These are phyloP conservation scores for Fusarium tanahbumbuense DNA, from an alignment of 2,329 filamentous ascomycete species.

Conservation along the genomic window DNA sequence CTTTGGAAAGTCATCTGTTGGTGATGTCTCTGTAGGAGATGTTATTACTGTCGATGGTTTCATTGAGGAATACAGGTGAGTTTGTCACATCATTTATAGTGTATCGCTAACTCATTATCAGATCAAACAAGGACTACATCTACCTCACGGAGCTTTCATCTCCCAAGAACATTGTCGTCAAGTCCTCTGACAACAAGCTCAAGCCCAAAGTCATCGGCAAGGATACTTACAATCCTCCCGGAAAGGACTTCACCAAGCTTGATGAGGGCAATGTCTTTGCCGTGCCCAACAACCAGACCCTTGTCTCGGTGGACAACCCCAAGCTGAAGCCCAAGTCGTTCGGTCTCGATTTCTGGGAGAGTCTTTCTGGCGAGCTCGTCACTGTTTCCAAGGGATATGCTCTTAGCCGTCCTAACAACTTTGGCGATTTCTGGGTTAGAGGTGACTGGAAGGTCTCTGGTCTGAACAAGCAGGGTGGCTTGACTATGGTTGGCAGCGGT, in stretches of 20 bases:
- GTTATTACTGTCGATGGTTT: constrained; percentile 69
- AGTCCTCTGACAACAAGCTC: constrained; percentile 66
- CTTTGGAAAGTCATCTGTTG: constrained; percentile 63
- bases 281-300: constrained; percentile 70
- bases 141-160: constrained; percentile 72
- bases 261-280: constrained; percentile 74
- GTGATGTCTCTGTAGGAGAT: constrained; percentile 70
- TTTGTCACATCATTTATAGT: not conserved
- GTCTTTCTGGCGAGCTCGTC: constrained; percentile 73
- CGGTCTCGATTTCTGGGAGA: constrained; percentile 81
- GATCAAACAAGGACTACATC: constrained; percentile 66
- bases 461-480: constrained; percentile 69
- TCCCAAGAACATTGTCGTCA: constrained; percentile 64
- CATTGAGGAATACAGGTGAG: constrained; percentile 67
- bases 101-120: constrained; percentile 39
- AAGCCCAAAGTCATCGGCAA: constrained; percentile 70
- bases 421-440: constrained; percentile 76
- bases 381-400: constrained; percentile 68
- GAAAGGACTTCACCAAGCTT: constrained; percentile 68
- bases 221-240: constrained; percentile 68
- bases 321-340: constrained; percentile 69
- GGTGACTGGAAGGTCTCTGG: constrained; percentile 74
- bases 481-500: constrained; percentile 71
- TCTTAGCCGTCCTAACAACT: constrained; percentile 70
- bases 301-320: constrained; percentile 70